Base-by-base conservation (phyloP, 805 yeast genomes). In the Wickerhamiella domercqiae region DNA sequence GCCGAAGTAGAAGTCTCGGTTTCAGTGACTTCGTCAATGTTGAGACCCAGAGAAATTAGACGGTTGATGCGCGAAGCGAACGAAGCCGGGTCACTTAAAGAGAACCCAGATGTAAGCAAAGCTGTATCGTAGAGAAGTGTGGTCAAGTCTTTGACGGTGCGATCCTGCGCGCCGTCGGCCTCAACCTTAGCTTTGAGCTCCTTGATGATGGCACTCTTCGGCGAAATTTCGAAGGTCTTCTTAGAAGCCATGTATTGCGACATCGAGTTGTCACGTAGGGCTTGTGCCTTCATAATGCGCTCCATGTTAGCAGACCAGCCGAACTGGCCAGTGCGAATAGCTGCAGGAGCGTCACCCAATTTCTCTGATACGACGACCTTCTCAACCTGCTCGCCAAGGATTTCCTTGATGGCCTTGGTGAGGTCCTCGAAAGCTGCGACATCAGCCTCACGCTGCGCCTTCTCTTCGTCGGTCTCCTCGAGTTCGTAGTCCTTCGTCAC, bases 301-400 rank as follows among this genome's bases (percentile, higher is more conserved):
- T 90, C 99, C 98, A 90, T 90, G 75, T 90, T 90, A 59, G 99
- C 99, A 52, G 98, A 90, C 99, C 99, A 90, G 64, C 99, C 98
- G 65, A 90, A 90, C 72, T 90, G 97, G 53, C 96, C 97, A 53
- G 98, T 90, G 76, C 98, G 84, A 63, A 90, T 90, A 54, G 98
- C 98, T 64, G 98, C 98, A 65, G 99, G 99, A 42, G 97, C 86
- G 37, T 45, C 43, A 55, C 86, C 83, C 60, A 90, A 75, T 69
- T 83, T 84, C 71, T 87, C 93, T 49, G 97, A 84, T 49, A 90
- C 95, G 61, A 86, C 84, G 66, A 93, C 98, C 74, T 90, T 90
- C 73, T 90, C 99, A 57, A 90, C 97, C 70, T 82, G 87, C 57
- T 90, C 98, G 61, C 97, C 98, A 57, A 90, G 76, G 60, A 90